Evolutionary conservation across 1,284 basidiomycete species (phyloP), one percentile per base, ranked within the genome.

Genomic region (Trichosporon asahii): DNA sequence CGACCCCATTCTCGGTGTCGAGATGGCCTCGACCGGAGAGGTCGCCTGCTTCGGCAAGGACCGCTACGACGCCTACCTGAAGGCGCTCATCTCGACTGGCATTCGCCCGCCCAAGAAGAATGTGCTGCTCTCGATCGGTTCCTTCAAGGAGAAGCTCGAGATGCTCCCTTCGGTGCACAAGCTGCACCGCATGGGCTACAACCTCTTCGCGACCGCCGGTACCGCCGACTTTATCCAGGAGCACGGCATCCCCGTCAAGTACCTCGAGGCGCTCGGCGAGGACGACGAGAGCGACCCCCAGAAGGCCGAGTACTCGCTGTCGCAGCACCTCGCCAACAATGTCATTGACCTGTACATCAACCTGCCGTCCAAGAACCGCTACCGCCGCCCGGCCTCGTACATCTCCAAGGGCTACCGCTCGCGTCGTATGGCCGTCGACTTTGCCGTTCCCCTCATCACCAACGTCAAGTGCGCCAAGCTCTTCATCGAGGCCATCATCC

Each of bases 1-100:
- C 35, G 96, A 99, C 83, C 96, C 96, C 18, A 91, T 99, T 23
- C 88, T 99, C n/a, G 97, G 97, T 80, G 96, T 99, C 66, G 96
- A 99, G 86, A 99, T 99, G 96, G 96, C 96, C 18, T 98, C 96
- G n/a, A 99, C 96, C 0, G 96, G 96, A 75, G 96, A 99, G 83
- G 96, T 99, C 33, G 97, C 97, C 46, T 98, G 96, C 84, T 99
- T 99, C 84, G 96, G 97, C 31, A 90, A 88, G 76, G 92, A 99
- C 87, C 97, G 96, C 85, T 98, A 98, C 84, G 96, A 99, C 83
- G 96, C 96, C 6, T 99, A 99, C 84, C 87, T 98, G 79, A 98
- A 98, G 86, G 95, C 94, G 3, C 87, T 98, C 74, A 93, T 99
- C 75, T 96, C 96, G 29, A 97, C 96, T 2, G 95, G 96, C 40